Conservation (phyloP, 441 rosid genomes). For the Gossypium schwendimanii region DNA sequence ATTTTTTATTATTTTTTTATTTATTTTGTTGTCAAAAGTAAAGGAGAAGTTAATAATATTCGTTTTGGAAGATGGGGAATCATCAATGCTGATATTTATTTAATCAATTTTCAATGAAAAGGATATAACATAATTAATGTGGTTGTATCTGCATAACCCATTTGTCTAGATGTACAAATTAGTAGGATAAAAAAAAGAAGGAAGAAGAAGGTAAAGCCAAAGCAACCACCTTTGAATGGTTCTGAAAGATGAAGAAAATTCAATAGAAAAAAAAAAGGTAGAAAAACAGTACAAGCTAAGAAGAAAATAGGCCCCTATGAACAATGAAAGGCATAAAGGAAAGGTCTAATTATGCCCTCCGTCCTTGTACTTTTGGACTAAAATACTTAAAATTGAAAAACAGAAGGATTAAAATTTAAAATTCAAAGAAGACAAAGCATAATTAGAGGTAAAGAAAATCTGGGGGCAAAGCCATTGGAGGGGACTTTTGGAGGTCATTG, state of each 20-base stretch:
- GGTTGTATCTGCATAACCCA: neutral
- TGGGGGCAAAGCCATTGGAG: neutral
- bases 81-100: constrained; percentile 18
- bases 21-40: neutral
- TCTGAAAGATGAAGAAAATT: neutral
- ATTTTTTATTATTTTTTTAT: too few species aligned
- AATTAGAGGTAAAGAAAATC: too few species aligned
- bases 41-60: constrained; percentile 16
- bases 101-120: constrained; percentile 7
- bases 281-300: neutral
- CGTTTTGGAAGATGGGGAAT: constrained; percentile 18
- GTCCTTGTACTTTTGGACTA: too few species aligned
- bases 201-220: neutral
- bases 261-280: neutral
- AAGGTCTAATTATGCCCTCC: too few species aligned
- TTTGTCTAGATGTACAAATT: neutral
- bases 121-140: constrained; percentile 11
- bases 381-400: too few species aligned
- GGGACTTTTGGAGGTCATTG: neutral
- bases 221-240: constrained; percentile 16
- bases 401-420: too few species aligned
- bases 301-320: neutral
- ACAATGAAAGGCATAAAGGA: too few species aligned
- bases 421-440: too few species aligned
- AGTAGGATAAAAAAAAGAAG: neutral